Conservation (phyloP, 495 filamentous ascomycete genomes). For the Letharia columbiana region DNA sequence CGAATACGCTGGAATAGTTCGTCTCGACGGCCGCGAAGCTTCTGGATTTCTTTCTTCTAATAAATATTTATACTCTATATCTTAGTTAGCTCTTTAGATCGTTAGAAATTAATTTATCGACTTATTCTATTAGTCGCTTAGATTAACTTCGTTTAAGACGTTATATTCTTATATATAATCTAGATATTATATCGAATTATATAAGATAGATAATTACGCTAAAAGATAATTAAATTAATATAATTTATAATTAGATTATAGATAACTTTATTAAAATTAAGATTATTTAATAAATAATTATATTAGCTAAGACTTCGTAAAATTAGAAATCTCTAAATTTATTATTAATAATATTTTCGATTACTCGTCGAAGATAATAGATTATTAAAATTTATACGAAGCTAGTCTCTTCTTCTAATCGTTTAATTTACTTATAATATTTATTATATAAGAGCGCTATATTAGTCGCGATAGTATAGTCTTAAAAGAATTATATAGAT, state of each 20-base stretch:
- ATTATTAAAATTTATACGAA: conserved; percentile 21
- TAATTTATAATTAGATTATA: conserved; percentile 21
- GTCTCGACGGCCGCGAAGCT: conserved; percentile 11
- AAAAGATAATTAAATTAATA: conserved; percentile 16
- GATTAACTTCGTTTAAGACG: conserved; percentile 13
- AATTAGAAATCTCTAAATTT: not conserved
- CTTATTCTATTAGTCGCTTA: conserved; percentile 19
- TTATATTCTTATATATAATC: conserved; percentile 13
- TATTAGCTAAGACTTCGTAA: not conserved
- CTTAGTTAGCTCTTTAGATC: conserved; percentile 11
- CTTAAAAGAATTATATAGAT: too few species aligned
- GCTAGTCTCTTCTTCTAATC: conserved; percentile 13
- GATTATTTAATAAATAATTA: conserved; percentile 14
- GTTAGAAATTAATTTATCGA: conserved; percentile 10
- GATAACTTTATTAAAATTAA: conserved; percentile 16
- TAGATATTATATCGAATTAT: conserved; percentile 22
- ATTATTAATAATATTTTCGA: conserved; percentile 21
- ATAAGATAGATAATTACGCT: conserved; percentile 24
- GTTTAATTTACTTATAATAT: conserved; percentile 13
- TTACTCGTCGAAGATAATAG: conserved; percentile 21
- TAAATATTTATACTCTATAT: conserved; percentile 6
- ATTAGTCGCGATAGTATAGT: not conserved
- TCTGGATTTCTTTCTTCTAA: conserved; percentile 11
- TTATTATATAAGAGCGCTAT: not conserved
- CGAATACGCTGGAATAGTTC: conserved; percentile 14